Conservation (phyloP, 495 filamentous ascomycete species). For the Neurospora sp. region DNA sequence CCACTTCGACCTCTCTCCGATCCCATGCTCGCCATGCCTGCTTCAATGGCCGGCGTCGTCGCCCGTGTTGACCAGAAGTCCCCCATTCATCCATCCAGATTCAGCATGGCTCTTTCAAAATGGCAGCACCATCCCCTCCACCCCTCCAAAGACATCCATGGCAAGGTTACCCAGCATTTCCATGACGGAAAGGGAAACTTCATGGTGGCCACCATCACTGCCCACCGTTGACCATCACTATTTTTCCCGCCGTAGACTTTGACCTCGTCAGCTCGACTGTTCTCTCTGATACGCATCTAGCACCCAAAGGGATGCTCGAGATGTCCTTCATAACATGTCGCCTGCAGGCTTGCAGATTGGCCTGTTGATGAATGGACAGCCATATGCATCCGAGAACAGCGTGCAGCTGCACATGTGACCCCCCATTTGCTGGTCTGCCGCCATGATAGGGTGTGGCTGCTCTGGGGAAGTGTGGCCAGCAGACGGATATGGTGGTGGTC, state of each 20-base stretch:
- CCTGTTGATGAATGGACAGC: conserved; percentile 19
- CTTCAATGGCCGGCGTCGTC: neutral
- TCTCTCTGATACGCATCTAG: neutral
- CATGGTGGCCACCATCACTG: neutral
- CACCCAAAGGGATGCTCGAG: conserved; percentile 1
- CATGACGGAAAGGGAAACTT: neutral
- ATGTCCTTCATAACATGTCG: conserved; percentile 14
- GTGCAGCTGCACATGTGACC: conserved; percentile 30
- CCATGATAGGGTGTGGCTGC: conserved; percentile 18
- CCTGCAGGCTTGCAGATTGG: conserved; percentile 12
- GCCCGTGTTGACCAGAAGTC: neutral
- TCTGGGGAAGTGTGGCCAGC: conserved; percentile 15
- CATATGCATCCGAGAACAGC: conserved; percentile 18
- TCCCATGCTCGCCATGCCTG: neutral
- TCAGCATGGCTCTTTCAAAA: neutral
- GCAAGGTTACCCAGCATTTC: neutral
- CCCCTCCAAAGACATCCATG: neutral
- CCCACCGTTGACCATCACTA: neutral
- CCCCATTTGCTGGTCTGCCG: conserved; percentile 15
- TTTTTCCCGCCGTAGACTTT: neutral
- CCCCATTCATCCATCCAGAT: neutral
- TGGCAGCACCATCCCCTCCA: neutral
- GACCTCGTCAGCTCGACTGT: neutral
- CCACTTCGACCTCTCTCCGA: neutral
- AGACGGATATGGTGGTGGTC: neutral